phyloP scores from a whole-genome alignment of 2,329 filamentous ascomycete species.

The Microsporum canis region DNA sequence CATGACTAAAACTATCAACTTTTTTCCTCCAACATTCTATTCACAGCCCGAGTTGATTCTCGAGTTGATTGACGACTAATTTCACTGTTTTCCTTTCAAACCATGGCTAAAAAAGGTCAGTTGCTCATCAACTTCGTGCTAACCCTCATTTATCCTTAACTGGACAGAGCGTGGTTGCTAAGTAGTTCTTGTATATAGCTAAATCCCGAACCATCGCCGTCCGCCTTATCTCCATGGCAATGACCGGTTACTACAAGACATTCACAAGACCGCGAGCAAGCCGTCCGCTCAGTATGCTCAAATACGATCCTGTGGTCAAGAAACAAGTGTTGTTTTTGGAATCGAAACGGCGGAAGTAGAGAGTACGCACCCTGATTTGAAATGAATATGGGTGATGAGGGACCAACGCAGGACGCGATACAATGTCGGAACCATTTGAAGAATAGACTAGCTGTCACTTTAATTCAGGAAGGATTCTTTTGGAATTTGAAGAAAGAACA shows the following conservation, averaged over 20 bases:
- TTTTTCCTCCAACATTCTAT: not conserved
- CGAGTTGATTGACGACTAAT: not conserved
- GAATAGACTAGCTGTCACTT: not conserved
- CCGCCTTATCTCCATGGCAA: constrained; percentile 93
- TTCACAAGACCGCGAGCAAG: constrained; percentile 70
- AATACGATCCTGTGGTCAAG: constrained; percentile 96
- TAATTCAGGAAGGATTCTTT: not conserved
- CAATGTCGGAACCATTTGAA: not conserved
- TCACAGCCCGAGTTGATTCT: not conserved
- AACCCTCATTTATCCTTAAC: not conserved
- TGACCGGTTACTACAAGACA: constrained; percentile 96
- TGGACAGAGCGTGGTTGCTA: not conserved
- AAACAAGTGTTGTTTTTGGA: constrained; percentile 95
- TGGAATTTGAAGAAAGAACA: not conserved
- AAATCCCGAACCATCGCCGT: constrained; percentile 84
- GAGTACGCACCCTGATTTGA: not conserved
- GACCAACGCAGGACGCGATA: not conserved
- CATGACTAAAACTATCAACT: not conserved
- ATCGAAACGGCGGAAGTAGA: constrained; percentile 56
- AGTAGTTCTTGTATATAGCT: not conserved
- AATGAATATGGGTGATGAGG: not conserved
- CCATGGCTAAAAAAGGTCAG: not conserved
- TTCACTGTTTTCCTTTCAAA: not conserved
- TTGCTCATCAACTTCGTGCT: not conserved
- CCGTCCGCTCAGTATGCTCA: constrained; percentile 87